These are phyloP conservation scores for Mesembryanthemum crystallinum DNA, from an alignment of 148 eudicot species.

Conservation along the genomic window DNA sequence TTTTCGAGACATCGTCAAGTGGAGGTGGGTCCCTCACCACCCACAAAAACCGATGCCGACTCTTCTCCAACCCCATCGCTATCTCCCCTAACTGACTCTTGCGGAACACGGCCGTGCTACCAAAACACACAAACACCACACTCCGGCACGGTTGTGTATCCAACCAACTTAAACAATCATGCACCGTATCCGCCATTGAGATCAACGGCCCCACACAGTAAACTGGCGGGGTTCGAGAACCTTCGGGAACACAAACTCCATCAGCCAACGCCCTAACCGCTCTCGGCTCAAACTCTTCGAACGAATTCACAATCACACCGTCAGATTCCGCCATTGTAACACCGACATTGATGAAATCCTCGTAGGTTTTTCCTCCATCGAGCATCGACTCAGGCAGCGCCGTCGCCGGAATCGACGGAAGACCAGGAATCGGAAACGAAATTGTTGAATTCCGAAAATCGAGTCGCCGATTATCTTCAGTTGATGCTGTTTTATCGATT, in stretches of 20 bases:
- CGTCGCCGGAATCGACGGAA: slow-evolving; percentile 16
- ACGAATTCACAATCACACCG: slow-evolving; percentile 32
- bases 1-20: background rate
- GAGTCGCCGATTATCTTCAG: too few species aligned
- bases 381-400: slow-evolving; percentile 18
- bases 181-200: background rate
- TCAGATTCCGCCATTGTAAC: slow-evolving; percentile 10
- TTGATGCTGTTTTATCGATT: background rate
- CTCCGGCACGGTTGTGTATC: slow-evolving; percentile 30
- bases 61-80: slow-evolving; percentile 33
- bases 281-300: slow-evolving; percentile 25
- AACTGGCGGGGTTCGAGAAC: slow-evolving; percentile 25
- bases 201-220: slow-evolving; percentile 31
- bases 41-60: slow-evolving; percentile 37
- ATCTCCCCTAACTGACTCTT: slow-evolving; percentile 31
- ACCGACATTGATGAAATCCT: slow-evolving; percentile 3
- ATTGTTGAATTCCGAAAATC: background rate
- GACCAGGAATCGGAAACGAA: slow-evolving; percentile 8
- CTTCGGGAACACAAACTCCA: slow-evolving; percentile 23
- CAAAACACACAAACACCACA: slow-evolving; percentile 39
- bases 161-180: slow-evolving; percentile 34
- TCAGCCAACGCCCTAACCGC: slow-evolving; percentile 15
- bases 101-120: slow-evolving; percentile 26
- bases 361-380: slow-evolving; percentile 6
- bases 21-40: slow-evolving; percentile 31